These are phyloP conservation scores for Botryotinia convoluta DNA, from an alignment of 2,329 filamentous ascomycete species.

Conservation along the genomic window DNA sequence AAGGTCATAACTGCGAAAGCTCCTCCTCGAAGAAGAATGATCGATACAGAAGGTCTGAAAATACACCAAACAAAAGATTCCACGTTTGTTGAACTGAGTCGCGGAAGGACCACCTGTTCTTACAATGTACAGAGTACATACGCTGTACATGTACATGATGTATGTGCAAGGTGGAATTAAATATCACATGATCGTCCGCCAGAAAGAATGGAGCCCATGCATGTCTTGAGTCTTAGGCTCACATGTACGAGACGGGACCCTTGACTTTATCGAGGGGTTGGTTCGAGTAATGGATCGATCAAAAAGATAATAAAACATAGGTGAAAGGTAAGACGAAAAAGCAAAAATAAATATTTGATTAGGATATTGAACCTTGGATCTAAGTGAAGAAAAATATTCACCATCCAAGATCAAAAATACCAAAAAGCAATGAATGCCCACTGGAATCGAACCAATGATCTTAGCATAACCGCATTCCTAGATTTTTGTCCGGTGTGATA, in stretches of 20 bases:
- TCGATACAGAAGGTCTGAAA: background rate
- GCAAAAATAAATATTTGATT: background rate
- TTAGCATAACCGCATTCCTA: conserved; percentile 5
- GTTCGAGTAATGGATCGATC: background rate
- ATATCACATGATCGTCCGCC: background rate
- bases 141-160: background rate
- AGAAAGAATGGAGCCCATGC: background rate
- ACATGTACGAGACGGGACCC: background rate
- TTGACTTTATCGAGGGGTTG: background rate
- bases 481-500: too few species aligned
- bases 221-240: background rate
- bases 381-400: background rate
- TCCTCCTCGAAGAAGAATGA: background rate
- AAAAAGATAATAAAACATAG: background rate
- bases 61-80: background rate
- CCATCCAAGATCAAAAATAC: background rate
- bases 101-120: background rate
- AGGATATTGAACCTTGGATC: background rate
- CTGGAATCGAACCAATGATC: conserved; percentile 5
- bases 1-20: background rate
- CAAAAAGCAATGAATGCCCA: background rate
- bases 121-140: background rate
- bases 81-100: background rate
- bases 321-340: too few species aligned
- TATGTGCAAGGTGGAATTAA: background rate